These are phyloP conservation scores for Eremochloa ophiuroides DNA, from an alignment of 176 grass and related monocot species.

Conservation along the genomic window DNA sequence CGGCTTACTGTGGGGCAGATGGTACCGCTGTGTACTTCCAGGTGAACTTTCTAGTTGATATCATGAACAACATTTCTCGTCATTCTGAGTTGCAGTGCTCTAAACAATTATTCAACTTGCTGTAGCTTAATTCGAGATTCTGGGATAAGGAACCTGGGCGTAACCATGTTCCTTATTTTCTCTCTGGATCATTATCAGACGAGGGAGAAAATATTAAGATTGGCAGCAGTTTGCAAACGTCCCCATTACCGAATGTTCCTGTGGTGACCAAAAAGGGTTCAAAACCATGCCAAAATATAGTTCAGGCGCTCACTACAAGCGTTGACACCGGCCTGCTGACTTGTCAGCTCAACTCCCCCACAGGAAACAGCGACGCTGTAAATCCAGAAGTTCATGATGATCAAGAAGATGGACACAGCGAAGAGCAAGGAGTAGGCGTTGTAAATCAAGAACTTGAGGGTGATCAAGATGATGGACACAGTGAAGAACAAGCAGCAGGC, in stretches of 20 bases:
- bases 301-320: background rate
- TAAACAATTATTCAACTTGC: slow-evolving; percentile 36
- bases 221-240: slow-evolving; percentile 28
- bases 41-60: slow-evolving; percentile 36
- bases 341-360: background rate
- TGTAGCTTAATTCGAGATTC: slow-evolving; percentile 69
- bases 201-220: slow-evolving; percentile 49
- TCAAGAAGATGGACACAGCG: slow-evolving; percentile 12
- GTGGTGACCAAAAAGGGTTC: slow-evolving; percentile 45
- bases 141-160: slow-evolving; percentile 57
- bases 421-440: slow-evolving; percentile 16
- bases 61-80: background rate
- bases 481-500: slow-evolving; percentile 13
- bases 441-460: background rate
- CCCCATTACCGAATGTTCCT: slow-evolving; percentile 64
- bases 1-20: slow-evolving; percentile 73
- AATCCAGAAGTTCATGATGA: slow-evolving; percentile 1
- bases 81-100: slow-evolving; percentile 11
- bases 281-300: slow-evolving; percentile 15
- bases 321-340: background rate
- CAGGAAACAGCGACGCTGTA: slow-evolving; percentile 3
- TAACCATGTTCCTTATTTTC: slow-evolving; percentile 61
- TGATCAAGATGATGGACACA: slow-evolving; percentile 6
- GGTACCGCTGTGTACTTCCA: slow-evolving; percentile 70
- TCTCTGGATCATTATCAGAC: slow-evolving; percentile 72